Base-by-base conservation (phyloP, 495 filamentous ascomycete genomes). In the Xylaria bambusicola region DNA sequence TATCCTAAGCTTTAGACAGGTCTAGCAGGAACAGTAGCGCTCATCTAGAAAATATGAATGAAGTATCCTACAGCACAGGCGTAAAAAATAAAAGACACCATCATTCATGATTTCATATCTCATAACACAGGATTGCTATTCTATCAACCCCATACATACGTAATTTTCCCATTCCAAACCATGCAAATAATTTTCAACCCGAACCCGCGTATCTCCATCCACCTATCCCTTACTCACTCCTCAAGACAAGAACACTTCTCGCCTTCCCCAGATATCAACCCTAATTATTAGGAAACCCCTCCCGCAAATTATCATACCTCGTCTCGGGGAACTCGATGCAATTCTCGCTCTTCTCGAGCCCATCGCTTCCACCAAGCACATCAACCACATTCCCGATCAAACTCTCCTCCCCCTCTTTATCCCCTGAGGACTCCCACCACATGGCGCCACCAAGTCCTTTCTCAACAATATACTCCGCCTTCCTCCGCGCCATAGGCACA, bases 391-490 rank as follows among this genome's bases (percentile, higher is more conserved):
- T 86, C 12, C 76, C 81, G 53, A 95, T 90, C 73, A 94, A 63
- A 67, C 89, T 92, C 48, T 85, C 80, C 4, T 79, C 72, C 0
- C 83, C 84, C 2, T 65, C 67, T 72, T 87, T 90, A 71, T 97
- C 93, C 4, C 82, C 87, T 71, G 86, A 92, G 64, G 86, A 89
- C 75, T 98, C 93, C 93, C 93, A 98, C 92, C 92, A 97, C 93
- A 97, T 98, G 13, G 80, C 90, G 18, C 93, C 92, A 1, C 90
- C 92, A 4, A 97, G 78, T 2, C 84, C 80, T 42, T 80, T 75
- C 12, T 66, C 52, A 64, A 75, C 79, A 62, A 97, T 82, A 70
- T 85, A 97, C 33, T 79, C 73, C 2, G 84, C 86, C 78, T 97
- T 98, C 49, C 64, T 35, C 61, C 77, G 75, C 10, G 86, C 88